Evolutionary conservation across 2,329 filamentous ascomycete species (phyloP), one percentile per base, ranked within the genome.

Genomic region (Pezicula radicicola): DNA sequence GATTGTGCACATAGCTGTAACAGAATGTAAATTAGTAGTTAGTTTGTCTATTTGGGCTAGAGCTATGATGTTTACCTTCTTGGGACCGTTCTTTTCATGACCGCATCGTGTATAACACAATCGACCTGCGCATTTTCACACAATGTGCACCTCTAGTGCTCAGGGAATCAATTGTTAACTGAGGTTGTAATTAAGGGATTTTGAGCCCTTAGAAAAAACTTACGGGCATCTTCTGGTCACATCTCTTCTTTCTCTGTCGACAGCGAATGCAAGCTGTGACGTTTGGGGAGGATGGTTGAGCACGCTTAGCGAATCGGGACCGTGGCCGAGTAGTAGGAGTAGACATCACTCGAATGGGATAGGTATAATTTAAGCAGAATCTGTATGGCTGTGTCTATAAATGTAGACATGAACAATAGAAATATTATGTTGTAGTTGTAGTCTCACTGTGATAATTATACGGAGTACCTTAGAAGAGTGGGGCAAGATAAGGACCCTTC

Each of bases 181-280:
- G 4, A 19, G n/a, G 5, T 19, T 19, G 6, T 21, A 7, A 18
- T 48, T 25, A 7, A 3, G n/a, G 8, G 35, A 12, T 3, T 37
- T 13, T 3, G 35, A 37, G 16, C 4, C 35, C 35, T 16, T 15
- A 37, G 4, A 6, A 19, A 2, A 18, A 21, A 52, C 56, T 52
- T 43, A 59, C 56, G n/a, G 49, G 49, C n/a, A 51, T 16, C 28
- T 48, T 35, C 19, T 51, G 49, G 13, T 51, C 49, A 48, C 49
- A 51, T 27, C 43, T 35, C 35, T 48, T 51, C 49, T 51, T 51
- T 46, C 46, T 51, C 43, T 48, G 42, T 12, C 49, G 49, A 39
- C 49, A 51, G 7, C 49, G 49, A 51, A 46, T 51, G 43, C 49
- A 51, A 7, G 49, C 49, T 16, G 49, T 51, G 25, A 46, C 27